Conservation (phyloP, 768 basidiomycete genomes). For the Guyanaporus albipodus region DNA sequence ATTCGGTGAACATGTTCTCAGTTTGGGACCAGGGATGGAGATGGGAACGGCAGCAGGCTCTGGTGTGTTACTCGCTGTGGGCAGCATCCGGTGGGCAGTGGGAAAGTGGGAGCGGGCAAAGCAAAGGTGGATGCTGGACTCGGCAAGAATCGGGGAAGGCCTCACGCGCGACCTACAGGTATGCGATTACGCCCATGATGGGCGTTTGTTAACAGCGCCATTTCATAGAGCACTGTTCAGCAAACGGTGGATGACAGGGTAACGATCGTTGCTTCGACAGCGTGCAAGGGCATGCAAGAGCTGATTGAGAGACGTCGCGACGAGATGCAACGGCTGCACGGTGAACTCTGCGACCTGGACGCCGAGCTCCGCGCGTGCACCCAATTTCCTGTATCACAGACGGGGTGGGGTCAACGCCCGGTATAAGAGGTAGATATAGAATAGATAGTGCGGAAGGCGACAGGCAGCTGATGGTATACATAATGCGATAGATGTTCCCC, state of each 20-base stretch:
- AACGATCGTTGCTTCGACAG: conserved; percentile 45
- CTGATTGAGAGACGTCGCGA: conserved; percentile 39
- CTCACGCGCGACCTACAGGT: conserved; percentile 64
- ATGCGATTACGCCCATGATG: conserved; percentile 11
- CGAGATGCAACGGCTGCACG: conserved; percentile 42
- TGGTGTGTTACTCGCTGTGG: conserved; percentile 48
- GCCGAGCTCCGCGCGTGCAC: conserved; percentile 24
- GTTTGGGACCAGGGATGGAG: conserved; percentile 39
- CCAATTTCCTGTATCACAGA: conserved; percentile 9
- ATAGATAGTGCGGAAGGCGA: conserved; percentile 10
- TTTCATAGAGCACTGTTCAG: conserved; percentile 42
- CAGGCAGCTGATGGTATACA: conserved; percentile 25
- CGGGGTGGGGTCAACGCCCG: background rate
- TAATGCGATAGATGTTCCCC: conserved; percentile 20
- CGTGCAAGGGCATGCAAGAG: conserved; percentile 43
- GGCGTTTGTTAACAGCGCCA: background rate
- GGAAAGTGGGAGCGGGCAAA: conserved; percentile 68
- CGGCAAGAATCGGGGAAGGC: conserved; percentile 56
- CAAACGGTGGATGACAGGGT: conserved; percentile 51
- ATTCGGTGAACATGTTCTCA: conserved; percentile 39
- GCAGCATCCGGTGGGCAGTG: conserved; percentile 58
- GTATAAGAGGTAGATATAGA: conserved; percentile 4
- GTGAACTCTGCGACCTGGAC: conserved; percentile 41
- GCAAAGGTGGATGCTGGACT: conserved; percentile 65
- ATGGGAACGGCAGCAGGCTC: conserved; percentile 56